phyloP scores from a whole-genome alignment of 768 basidiomycete species.

The Hortiboletus flavorubellus region DNA sequence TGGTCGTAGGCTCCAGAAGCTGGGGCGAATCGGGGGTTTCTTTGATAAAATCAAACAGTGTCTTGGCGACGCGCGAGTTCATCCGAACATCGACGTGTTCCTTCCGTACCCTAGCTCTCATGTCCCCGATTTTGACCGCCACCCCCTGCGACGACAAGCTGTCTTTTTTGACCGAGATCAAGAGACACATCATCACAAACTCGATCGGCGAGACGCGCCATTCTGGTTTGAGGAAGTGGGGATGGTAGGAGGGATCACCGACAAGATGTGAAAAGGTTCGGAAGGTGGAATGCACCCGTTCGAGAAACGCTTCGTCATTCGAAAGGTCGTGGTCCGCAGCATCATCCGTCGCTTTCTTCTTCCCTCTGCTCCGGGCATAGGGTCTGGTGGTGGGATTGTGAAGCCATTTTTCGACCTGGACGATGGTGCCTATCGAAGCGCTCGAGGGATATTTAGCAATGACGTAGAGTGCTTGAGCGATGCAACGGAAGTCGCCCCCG shows the following conservation, averaged over 20 bases:
- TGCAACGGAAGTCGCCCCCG: constrained; percentile 56
- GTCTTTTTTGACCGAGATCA: constrained; percentile 51
- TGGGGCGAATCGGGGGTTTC: constrained; percentile 10
- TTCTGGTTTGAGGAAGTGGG: constrained; percentile 38
- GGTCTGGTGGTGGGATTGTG: constrained; percentile 18
- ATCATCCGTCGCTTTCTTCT: constrained; percentile 19
- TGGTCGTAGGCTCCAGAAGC: neutral
- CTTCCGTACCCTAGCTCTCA: constrained; percentile 54
- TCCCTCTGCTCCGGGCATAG: constrained; percentile 3
- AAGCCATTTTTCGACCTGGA: constrained; percentile 52
- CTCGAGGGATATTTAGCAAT: constrained; percentile 44
- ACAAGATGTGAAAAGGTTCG: constrained; percentile 46
- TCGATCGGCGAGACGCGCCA: constrained; percentile 66
- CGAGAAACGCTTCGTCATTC: constrained; percentile 32
- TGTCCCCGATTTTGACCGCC: constrained; percentile 41
- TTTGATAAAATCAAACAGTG: constrained; percentile 52
- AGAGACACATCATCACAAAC: constrained; percentile 53
- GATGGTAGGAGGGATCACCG: constrained; percentile 31
- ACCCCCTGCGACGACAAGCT: constrained; percentile 38
- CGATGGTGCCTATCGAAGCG: constrained; percentile 30
- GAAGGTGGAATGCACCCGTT: constrained; percentile 41
- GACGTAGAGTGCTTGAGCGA: constrained; percentile 51
- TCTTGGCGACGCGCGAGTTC: constrained; percentile 56
- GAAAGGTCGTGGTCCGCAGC: constrained; percentile 22
- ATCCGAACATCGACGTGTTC: constrained; percentile 63